Conservation (phyloP, 192 early-diverging fungal species). For the Allomyces macrogynus region DNA sequence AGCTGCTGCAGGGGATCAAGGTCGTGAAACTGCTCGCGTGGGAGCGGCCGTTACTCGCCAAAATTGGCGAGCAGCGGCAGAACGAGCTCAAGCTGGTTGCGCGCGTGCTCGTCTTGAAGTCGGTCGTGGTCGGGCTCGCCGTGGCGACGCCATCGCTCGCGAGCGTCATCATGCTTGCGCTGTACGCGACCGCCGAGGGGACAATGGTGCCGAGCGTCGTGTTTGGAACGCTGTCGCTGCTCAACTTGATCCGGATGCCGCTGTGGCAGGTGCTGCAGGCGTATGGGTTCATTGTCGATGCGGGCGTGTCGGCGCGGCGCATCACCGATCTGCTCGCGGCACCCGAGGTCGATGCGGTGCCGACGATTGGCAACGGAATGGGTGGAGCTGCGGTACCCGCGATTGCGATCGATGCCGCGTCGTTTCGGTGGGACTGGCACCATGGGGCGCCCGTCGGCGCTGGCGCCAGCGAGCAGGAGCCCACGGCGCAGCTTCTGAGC, state of each 20-base stretch:
- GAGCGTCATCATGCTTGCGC: not conserved
- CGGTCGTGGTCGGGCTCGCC: not conserved
- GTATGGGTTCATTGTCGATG: not conserved
- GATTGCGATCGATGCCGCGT: not conserved
- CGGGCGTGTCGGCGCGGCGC: slow-evolving; percentile 1
- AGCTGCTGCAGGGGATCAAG: slow-evolving; percentile 46
- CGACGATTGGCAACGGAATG: not conserved
- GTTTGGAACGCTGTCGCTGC: not conserved
- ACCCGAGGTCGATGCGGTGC: slow-evolving; percentile 1
- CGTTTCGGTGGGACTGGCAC: not conserved
- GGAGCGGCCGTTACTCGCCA: slow-evolving; percentile 14
- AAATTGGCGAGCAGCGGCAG: not conserved
- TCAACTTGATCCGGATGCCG: not conserved
- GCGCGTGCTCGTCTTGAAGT: not conserved
- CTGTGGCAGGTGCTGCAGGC: not conserved
- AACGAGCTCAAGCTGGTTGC: not conserved
- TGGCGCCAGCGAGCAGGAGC: not conserved
- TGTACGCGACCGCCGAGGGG: not conserved
- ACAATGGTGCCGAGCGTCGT: not conserved
- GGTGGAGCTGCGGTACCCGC: too few relatives aligned
- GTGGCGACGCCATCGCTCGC: not conserved
- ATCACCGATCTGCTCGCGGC: slow-evolving; percentile 1
- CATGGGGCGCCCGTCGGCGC: not conserved
- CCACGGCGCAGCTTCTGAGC: not conserved
- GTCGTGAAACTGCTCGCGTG: slow-evolving; percentile 59